A percentile compares a stretch with the other conserved stretches of the same genome.
Evolutionary conservation across 441 rosid species (phyloP).

Genomic region (Cnidoscolus chayamansa): DNA sequence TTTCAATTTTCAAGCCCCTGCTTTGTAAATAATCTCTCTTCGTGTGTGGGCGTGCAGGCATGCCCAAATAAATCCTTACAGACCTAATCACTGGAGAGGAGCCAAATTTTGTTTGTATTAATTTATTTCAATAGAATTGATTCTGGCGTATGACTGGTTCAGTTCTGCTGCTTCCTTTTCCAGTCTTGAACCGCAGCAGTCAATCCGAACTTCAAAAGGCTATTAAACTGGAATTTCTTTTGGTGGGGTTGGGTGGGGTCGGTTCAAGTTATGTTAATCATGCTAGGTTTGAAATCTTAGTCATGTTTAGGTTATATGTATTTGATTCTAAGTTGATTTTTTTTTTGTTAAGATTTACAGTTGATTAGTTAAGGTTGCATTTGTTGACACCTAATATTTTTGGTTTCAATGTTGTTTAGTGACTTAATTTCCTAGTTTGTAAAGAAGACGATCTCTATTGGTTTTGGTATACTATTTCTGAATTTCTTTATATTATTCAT

Average conservation of each 20-base stretch:
- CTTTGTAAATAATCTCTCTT: not conserved
- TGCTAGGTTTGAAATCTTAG: not conserved
- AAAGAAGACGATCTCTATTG: not conserved
- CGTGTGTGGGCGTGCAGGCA: not conserved
- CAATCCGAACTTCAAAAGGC: no score
- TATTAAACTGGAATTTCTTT: no score
- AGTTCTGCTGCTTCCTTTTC: not conserved
- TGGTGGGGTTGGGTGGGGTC: no score
- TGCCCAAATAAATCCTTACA: not conserved
- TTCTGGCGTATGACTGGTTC: not conserved
- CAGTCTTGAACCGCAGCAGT: no score
- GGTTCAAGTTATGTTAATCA: no score
- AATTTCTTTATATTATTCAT: not conserved
- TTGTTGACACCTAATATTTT: no score
- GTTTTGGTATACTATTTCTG: not conserved
- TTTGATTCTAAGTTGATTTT: no score
- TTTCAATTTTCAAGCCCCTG: constrained; percentile 11
- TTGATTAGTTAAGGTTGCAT: no score
- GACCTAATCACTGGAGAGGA: not conserved
- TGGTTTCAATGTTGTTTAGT: no score
- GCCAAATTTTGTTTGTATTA: not conserved
- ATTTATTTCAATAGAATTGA: not conserved
- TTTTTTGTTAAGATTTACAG: no score
- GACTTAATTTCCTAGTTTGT: not conserved
- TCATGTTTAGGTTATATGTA: not conserved